Base-by-base conservation (phyloP, 495 filamentous ascomycete species). In the Hamigera avellanea region DNA sequence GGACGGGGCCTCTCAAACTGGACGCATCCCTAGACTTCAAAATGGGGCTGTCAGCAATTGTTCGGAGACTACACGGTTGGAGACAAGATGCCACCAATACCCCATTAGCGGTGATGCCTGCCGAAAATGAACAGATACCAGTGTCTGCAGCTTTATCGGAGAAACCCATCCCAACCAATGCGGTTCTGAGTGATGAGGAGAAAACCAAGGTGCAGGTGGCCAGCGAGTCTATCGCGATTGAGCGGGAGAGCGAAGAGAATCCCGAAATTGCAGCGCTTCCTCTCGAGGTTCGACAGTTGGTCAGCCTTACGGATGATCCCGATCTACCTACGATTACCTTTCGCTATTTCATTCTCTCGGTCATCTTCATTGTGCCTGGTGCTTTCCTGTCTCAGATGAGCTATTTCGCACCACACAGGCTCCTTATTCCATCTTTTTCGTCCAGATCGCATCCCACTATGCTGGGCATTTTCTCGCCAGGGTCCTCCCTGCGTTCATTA, bases 381-480 rank as follows among this genome's bases (percentile, higher is more conserved):
- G 70, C 70, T 2, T 67, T 73, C 40, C 43, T 74, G 6, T 68
- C 63, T 2, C 63, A 70, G 45, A 67, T 76, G 57, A 67, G 64
- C 34, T 51, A 58, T 76, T 67, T 38, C 58, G 70, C 28, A 75
- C 70, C 0, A 73, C 69, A 8, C 57, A 61, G 16, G 69, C 72
- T 1, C 68, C 65, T 2, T 76, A 74, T 43, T 72, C 70, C 1
- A 55, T 75, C 35, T 73, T 76, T 44, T 74, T 76, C 39, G 72
- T 74, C 19, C 68, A 72, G 40, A 72, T 73, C 12, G 69, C 67
- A 6, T 65, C 59, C 36, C 67, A 72, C 44, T 74, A 73, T 43
- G 64, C 62, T 8, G 72, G 71, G 3, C 56, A 68, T 16, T 75
- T 70, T 49, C 56, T 75, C 9, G 69, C 70, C 4, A 57, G 57